Base-by-base conservation (phyloP, 108 stramenopile genomes). In the Nitzschia putrida region DNA sequence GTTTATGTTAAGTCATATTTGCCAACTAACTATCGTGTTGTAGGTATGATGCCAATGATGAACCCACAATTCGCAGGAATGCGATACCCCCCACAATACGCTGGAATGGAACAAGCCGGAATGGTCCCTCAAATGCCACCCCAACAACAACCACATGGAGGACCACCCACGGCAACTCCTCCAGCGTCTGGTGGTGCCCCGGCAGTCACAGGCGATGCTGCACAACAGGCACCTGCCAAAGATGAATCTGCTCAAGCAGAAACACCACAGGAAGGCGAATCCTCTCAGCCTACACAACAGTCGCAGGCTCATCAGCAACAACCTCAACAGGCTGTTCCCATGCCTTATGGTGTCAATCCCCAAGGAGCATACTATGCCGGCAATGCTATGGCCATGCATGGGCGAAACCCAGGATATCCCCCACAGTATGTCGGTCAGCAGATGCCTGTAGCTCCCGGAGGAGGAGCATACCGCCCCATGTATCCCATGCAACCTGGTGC, bases 21-120 rank as follows among this genome's bases (percentile, higher is more conserved):
- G 42, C 38, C 2, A 37, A 10, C 37, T 47, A 50, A 13, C 37
- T 52, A 0, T 67, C 41, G 40, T 39, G 12, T 47, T 49, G 11
- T 54, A 91, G 89, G 83, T 11, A 91, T 91, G 88, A 84, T 92
- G 83, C 79, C 78, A 43, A 77, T 91, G 79, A 87, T 87, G 85
- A 74, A 74, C 39, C 78, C 78, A 14, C 89, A 79, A 72, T 81
- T 74, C 49, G 69, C 72, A 0, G 80, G 78, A 29, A 83, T 87
- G 83, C 72, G 83, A 13, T 71, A 77, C 29, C 83, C 85, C 45
- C 66, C 73, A 7, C 67, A 67, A 18, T 81, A 72, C 21, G 74
- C 71, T 26, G 77, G 68, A 14, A 83, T 83, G 75, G 83, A 78
- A 43, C 85, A 75, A 53, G 77, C 66, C 18, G 47, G 47, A 49